A percentile compares a stretch with the other conserved stretches of the same genome.
Evolutionary conservation across 2,329 filamentous ascomycete genomes (phyloP).

Genomic region (Pseudogymnoascus sp.): DNA sequence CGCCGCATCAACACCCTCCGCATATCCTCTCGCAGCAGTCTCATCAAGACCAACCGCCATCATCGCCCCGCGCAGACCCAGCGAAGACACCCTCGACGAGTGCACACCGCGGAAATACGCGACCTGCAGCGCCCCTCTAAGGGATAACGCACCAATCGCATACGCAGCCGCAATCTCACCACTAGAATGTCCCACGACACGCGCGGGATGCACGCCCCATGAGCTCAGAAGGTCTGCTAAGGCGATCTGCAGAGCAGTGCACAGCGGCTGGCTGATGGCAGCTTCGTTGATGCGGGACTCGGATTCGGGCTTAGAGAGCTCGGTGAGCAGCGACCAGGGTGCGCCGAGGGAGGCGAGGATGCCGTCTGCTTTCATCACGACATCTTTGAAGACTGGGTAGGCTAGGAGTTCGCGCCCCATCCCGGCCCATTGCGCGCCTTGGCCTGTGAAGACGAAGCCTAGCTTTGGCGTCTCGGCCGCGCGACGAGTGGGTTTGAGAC

Average conservation of each 20-base stretch:
- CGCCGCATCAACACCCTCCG: constrained; percentile 20
- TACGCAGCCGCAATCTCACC: constrained; percentile 43
- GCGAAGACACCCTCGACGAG: constrained; percentile 24
- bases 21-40: constrained; percentile 22
- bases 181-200: constrained; percentile 38
- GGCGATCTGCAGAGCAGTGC: constrained; percentile 39
- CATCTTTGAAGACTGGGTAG: not conserved
- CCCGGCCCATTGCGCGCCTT: constrained; percentile 21
- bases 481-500: constrained; percentile 18
- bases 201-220: constrained; percentile 33
- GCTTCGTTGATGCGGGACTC: constrained; percentile 37
- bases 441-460: constrained; percentile 18
- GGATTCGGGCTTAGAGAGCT: not conserved
- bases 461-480: not conserved
- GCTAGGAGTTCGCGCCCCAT: constrained; percentile 18
- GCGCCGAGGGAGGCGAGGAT: not conserved
- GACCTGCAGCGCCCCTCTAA: constrained; percentile 30
- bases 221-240: constrained; percentile 36
- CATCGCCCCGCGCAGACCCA: constrained; percentile 39
- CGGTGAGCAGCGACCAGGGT: not conserved
- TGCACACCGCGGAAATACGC: constrained; percentile 36
- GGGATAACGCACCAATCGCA: constrained; percentile 30
- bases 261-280: constrained; percentile 33
- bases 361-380: not conserved
- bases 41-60: constrained; percentile 40